Base-by-base conservation (phyloP, 345 rosid genomes). In the Jatropha curcas region DNA sequence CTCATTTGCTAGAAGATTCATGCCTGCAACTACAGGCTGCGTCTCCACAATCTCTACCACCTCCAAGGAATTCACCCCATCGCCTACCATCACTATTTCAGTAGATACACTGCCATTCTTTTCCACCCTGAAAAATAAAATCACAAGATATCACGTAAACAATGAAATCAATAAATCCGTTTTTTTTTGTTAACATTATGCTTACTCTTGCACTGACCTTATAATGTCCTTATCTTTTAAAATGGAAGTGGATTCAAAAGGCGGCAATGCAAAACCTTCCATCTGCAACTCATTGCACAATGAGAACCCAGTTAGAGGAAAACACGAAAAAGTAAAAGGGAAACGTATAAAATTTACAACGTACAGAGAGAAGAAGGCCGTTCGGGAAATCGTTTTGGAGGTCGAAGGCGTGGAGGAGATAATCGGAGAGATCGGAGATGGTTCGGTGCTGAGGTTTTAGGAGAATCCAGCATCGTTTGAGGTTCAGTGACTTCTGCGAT, bases 251-350 rank as follows among this genome's bases (percentile, higher is more conserved):
- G 91, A 87, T 82, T 93, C 98, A 20, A 93, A 93, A 24, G 93
- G 86, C 4, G 98, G 99, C 67, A 96, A 79, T 78, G 77, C 90
- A 76, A 91, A 93, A 8, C 93, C 97, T 70, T 93, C 96, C 99
- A 95, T 95, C 99, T 94, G 85, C 60, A 81, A 80, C 2, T n/a
- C 56, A 45, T 46, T 52, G 76, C 74, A 25, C 1, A 30, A 57
- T 20, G 25, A 25, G 55, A 34, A 16, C 33, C 39, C 16, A 55
- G 68, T n/a, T 8, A 43, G 25, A 64, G 22, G 24, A 56, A 64
- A 22, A 19, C 20, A 53, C 25, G 35, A 24, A 24, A 12, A 25
- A 27, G 11, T 14, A 16, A 28, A 67, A 39, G 41, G n/a, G 2
- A 35, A 22, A 50, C 1, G 1, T 1, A 7, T 7, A 20, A 37